Conservation (phyloP, 345 rosid species). For the Eucalyptus virginea region DNA sequence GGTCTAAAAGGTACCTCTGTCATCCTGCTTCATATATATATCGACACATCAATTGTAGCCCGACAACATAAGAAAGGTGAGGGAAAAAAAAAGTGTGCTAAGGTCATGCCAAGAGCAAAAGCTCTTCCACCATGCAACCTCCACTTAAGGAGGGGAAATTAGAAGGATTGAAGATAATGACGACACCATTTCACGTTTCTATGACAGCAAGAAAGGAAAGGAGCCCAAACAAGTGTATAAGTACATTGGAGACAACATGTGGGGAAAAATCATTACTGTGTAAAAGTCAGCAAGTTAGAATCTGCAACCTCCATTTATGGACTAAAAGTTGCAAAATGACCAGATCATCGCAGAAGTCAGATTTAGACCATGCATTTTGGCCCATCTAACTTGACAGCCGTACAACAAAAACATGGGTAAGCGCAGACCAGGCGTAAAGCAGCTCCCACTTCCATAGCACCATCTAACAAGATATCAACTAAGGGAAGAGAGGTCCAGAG, state of each 20-base stretch:
- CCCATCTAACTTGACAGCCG: background rate
- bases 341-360: background rate
- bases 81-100: background rate
- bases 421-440: background rate
- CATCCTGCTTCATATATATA: conserved; percentile 13
- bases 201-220: background rate
- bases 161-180: background rate
- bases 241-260: background rate
- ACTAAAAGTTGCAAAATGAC: background rate
- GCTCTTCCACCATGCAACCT: background rate
- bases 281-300: background rate
- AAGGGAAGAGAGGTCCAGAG: background rate
- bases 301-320: background rate
- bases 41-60: background rate
- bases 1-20: conserved; percentile 30
- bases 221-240: background rate
- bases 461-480: background rate
- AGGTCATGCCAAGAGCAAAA: background rate
- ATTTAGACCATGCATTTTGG: background rate
- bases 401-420: background rate
- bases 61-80: background rate
- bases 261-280: background rate
- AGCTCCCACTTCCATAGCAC: background rate
- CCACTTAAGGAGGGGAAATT: background rate
- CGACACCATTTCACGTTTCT: background rate